Percentiles rank a stretch among this genome's conserved stretches.
phyloP scores from a whole-genome alignment of 345 rosid genomes.

The Eucalyptus sideroxylon region DNA sequence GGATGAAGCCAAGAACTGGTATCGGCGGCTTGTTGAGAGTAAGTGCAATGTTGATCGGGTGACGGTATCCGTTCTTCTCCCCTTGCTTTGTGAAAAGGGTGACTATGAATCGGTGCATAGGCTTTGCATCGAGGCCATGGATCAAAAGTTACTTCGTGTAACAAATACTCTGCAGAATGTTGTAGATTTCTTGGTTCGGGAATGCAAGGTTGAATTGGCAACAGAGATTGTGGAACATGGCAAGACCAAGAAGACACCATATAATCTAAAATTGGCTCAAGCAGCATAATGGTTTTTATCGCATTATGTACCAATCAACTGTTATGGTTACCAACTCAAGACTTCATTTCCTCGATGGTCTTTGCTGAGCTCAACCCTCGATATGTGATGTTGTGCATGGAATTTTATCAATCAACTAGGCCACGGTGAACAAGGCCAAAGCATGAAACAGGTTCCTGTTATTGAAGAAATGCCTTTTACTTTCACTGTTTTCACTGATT shows the following conservation, averaged over 20 bases:
- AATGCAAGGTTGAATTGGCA: conserved; percentile 7
- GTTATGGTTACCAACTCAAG: neutral
- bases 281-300: neutral
- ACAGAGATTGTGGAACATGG: conserved; percentile 8
- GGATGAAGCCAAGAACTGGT: conserved; percentile 16
- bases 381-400: neutral
- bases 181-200: conserved; percentile 8
- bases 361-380: neutral
- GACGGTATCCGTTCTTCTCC: neutral
- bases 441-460: neutral
- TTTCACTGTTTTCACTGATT: neutral
- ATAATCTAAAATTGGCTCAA: neutral
- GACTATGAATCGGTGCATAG: conserved; percentile 7
- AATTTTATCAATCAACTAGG: neutral
- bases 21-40: neutral
- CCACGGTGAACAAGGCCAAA: neutral
- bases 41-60: neutral
- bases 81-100: conserved; percentile 10
- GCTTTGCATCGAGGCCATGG: neutral
- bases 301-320: neutral
- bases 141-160: neutral
- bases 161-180: conserved; percentile 3
- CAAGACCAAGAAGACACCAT: neutral
- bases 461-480: neutral
- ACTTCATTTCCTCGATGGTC: neutral